These are phyloP conservation scores for Purshia tridentata DNA, from an alignment of 306 rosid species.

Conservation along the genomic window DNA sequence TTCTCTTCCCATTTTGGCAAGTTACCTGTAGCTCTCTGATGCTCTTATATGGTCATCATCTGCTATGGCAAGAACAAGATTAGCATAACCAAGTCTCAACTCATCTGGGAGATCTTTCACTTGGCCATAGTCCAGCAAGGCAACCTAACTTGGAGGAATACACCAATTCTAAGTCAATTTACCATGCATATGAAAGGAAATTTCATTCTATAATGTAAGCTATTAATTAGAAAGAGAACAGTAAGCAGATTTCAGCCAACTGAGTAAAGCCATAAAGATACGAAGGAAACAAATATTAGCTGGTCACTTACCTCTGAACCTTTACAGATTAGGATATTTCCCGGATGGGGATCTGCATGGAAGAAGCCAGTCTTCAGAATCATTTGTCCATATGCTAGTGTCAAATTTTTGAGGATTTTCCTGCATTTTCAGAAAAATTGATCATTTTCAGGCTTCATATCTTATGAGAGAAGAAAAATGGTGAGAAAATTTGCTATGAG, in stretches of 20 bases:
- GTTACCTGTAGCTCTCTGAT: conserved; percentile 79
- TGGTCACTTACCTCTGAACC: conserved; percentile 87
- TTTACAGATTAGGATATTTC: conserved; percentile 87
- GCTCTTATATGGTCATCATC: conserved; percentile 68
- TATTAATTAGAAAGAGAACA: not conserved
- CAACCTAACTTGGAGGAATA: conserved; percentile 59
- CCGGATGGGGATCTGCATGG: conserved; percentile 99
- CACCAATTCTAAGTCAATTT: conserved; percentile 2
- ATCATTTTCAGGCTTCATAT: not conserved
- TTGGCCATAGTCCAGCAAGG: conserved; percentile 94
- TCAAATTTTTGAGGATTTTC: conserved; percentile 90
- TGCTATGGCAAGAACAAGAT: conserved; percentile 84
- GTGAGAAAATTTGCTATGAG: not conserved
- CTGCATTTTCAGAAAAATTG: conserved; percentile 48
- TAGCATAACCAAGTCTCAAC: conserved; percentile 93
- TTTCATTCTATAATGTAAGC: not conserved
- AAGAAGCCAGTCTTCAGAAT: conserved; percentile 92
- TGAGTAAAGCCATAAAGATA: not conserved
- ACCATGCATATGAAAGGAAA: not conserved
- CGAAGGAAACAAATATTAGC: conserved; percentile 16
- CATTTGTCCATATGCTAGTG: conserved; percentile 99
- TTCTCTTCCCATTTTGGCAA: conserved; percentile 14
- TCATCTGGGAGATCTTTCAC: conserved; percentile 95
- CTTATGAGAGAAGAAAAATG: not conserved
- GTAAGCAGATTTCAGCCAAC: not conserved